Evolutionary conservation across 2,329 filamentous ascomycete genomes (phyloP).

Genomic region (Akanthomyces lecanii): DNA sequence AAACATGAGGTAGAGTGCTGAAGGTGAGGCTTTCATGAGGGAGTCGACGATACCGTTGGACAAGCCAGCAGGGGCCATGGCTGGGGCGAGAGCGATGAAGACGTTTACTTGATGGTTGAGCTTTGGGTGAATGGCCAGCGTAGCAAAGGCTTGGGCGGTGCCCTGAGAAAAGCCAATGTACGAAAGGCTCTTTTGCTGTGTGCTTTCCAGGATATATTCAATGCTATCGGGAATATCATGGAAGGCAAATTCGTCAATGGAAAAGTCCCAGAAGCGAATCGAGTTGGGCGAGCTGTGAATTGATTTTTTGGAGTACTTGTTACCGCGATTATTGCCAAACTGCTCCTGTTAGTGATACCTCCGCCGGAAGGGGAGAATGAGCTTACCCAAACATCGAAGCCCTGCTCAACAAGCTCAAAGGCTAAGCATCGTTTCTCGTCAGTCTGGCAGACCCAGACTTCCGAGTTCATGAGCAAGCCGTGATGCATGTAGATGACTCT

Average conservation of each 20-base stretch:
- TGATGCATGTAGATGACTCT: constrained; percentile 92
- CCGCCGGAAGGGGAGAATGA: not conserved
- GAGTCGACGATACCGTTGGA: constrained; percentile 89
- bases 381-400: constrained; percentile 91
- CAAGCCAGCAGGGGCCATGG: constrained; percentile 91
- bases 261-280: constrained; percentile 90
- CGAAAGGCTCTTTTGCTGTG: constrained; percentile 76
- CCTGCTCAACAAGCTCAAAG: constrained; percentile 81
- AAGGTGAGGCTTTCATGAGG: constrained; percentile 87
- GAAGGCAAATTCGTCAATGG: constrained; percentile 97
- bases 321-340: constrained; percentile 95
- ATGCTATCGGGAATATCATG: constrained; percentile 96
- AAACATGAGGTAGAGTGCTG: constrained; percentile 89
- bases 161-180: constrained; percentile 98
- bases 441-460: constrained; percentile 94
- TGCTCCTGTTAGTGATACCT: constrained; percentile 33
- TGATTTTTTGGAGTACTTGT: constrained; percentile 98
- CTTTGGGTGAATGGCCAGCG: constrained; percentile 83
- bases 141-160: constrained; percentile 93
- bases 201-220: constrained; percentile 81
- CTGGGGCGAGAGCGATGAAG: constrained; percentile 91
- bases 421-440: constrained; percentile 81
- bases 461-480: constrained; percentile 96
- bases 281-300: constrained; percentile 70
- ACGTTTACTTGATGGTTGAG: constrained; percentile 92